Evolutionary conservation across 768 basidiomycete species (phyloP), one percentile per base, ranked within the genome.

Genomic region (Naematelia aurantialba): DNA sequence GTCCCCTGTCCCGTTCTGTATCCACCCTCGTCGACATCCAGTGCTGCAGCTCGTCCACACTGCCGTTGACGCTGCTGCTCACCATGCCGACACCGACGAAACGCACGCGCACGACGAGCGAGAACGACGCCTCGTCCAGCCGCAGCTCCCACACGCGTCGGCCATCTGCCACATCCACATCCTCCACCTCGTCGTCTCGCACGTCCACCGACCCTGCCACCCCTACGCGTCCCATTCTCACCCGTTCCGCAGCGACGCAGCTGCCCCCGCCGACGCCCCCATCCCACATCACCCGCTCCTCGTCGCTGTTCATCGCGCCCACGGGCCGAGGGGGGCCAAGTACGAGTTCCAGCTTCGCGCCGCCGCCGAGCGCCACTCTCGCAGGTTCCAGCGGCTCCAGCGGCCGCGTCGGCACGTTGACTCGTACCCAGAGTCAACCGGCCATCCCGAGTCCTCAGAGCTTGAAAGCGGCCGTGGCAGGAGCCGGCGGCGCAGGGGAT

Each of bases 381-480:
- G 52, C 29, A 14, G 52, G 52, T 22, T 22, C 13, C 27, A 21
- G 17, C 3, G 56, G 48, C 8, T 22, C 13, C 27, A 21, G 17
- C 3, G 56, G 48, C 8, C n/a, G 42, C 24, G 60, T 19, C 55
- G 67, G 70, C 2, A 62, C 58, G 31, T 55, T 72, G 13, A 27
- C 61, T 3, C 60, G 71, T 4, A 70, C 68, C 17, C 68, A 70
- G 53, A 64, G 59, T 24, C 60, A 64, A 2, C 69, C 71, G 22
- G 22, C 60, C 26, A 60, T 67, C 12, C 60, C 59, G 21, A 27
- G 25, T 17, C 60, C 65, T 1, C 48, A 59, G 4, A 27, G 54
- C 19, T 56, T 69, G 12, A 69, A 69, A 49, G 39, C 47, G 27
- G 34, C 21, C n/a, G 56, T 62, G 1, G 44, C 54, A 17, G 60